Evolutionary conservation across 2,329 filamentous ascomycete species (phyloP).

Genomic region (Ascochyta viciae-villosae): DNA sequence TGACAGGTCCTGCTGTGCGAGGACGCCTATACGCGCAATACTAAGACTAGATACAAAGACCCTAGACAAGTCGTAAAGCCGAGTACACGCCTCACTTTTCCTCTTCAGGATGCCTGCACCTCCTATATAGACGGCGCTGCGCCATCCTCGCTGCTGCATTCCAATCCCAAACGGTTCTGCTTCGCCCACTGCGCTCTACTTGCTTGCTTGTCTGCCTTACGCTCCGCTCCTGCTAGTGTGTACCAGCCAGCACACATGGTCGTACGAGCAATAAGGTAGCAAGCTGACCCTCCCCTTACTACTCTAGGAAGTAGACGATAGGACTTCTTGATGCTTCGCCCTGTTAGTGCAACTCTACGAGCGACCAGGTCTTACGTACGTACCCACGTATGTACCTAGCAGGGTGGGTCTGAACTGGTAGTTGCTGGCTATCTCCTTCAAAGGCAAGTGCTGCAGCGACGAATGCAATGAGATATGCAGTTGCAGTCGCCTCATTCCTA

Average conservation of each 20-base stretch:
- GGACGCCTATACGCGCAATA: constrained; percentile 3
- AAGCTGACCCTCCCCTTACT: neutral
- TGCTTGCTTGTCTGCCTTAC: neutral
- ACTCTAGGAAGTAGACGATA: neutral
- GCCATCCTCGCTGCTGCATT: neutral
- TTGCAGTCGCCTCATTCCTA: neutral
- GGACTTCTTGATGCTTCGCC: neutral
- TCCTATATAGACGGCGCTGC: neutral
- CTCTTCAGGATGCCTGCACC: neutral
- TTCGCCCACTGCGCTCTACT: neutral
- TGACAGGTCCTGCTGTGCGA: constrained; percentile 37
- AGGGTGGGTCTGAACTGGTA: neutral
- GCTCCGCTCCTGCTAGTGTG: neutral
- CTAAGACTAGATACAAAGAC: neutral
- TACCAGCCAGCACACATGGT: constrained; percentile 12
- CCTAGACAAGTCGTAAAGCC: neutral
- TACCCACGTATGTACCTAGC: neutral
- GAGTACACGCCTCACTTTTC: neutral
- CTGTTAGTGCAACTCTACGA: neutral
- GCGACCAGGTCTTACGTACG: neutral
- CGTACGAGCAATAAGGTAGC: neutral
- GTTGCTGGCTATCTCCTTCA: neutral
- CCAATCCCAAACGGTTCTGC: neutral
- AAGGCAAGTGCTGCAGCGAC: neutral
- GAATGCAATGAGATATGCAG: neutral